phyloP scores from a whole-genome alignment of 768 basidiomycete genomes.

The Leucosporidium yakuticum region DNA sequence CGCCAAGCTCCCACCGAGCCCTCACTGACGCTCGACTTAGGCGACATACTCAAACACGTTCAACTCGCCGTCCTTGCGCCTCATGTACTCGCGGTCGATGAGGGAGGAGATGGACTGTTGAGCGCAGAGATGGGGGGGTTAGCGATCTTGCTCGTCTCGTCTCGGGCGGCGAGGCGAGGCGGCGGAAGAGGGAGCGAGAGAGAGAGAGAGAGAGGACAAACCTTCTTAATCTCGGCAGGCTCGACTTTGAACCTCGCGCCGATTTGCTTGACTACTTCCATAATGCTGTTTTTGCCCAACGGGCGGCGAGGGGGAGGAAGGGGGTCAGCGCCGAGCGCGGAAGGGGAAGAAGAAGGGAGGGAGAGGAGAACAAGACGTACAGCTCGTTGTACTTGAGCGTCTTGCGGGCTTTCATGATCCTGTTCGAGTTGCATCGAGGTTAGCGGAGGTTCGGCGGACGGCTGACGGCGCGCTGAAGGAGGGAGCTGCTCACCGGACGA shows the following conservation, averaged over 20 bases:
- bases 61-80: conserved; percentile 65
- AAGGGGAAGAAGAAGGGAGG: background rate
- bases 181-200: background rate
- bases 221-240: conserved; percentile 74
- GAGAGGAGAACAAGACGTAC: background rate
- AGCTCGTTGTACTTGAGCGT: conserved; percentile 72
- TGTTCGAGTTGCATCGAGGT: too few species aligned
- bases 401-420: conserved; percentile 55
- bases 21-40: conserved; percentile 39
- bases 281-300: too few species aligned
- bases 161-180: background rate
- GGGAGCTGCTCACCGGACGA: conserved; percentile 60
- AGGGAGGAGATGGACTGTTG: conserved; percentile 56
- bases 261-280: conserved; percentile 77
- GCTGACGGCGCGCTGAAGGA: conserved; percentile 72
- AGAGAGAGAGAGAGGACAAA: conserved; percentile 8
- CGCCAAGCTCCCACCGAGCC: too few species aligned
- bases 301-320: too few species aligned
- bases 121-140: background rate
- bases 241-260: conserved; percentile 80
- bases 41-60: conserved; percentile 75
- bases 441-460: too few species aligned
- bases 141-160: background rate
- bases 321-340: background rate
- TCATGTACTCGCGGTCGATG: conserved; percentile 78